Percentiles rank a stretch among this genome's conserved stretches.
phyloP scores from a whole-genome alignment of 2,329 filamentous ascomycete species.

The Aspergillus transmontanensis region DNA sequence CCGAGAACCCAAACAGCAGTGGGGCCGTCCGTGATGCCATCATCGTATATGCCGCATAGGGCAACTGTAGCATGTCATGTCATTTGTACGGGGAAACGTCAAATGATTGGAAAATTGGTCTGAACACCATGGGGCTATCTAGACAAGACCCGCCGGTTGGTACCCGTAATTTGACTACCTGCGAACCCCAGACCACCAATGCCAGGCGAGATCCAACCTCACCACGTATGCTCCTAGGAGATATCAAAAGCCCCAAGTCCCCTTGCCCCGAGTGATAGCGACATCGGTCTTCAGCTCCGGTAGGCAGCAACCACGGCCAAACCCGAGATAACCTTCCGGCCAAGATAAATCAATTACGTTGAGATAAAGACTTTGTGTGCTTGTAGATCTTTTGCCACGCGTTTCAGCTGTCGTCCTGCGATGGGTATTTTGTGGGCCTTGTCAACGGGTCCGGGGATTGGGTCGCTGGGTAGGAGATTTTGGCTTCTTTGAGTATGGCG shows the following conservation, averaged over 20 bases:
- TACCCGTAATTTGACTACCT: neutral
- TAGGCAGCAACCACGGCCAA: neutral
- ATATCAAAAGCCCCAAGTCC: neutral
- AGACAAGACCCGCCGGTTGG: neutral
- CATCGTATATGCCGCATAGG: neutral
- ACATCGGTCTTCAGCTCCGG: slow-evolving; percentile 21
- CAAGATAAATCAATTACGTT: neutral
- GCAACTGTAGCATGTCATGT: neutral
- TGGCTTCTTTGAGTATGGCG: neutral
- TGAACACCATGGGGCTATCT: neutral
- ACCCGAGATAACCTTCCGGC: neutral
- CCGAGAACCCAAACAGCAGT: neutral
- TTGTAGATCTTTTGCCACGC: slow-evolving; percentile 18
- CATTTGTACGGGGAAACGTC: neutral
- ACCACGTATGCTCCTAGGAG: neutral
- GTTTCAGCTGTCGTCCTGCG: slow-evolving; percentile 22
- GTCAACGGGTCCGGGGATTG: slow-evolving; percentile 8
- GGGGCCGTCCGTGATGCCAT: neutral
- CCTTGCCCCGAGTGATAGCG: neutral
- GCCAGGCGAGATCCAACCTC: neutral
- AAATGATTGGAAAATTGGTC: neutral
- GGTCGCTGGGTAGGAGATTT: slow-evolving; percentile 1
- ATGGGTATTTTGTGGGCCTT: slow-evolving; percentile 8
- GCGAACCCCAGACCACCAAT: neutral
- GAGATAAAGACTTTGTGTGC: slow-evolving; percentile 6